Evolutionary conservation across 73 alveolate species (phyloP).

Genomic region (Paramecium sexaurelia): DNA sequence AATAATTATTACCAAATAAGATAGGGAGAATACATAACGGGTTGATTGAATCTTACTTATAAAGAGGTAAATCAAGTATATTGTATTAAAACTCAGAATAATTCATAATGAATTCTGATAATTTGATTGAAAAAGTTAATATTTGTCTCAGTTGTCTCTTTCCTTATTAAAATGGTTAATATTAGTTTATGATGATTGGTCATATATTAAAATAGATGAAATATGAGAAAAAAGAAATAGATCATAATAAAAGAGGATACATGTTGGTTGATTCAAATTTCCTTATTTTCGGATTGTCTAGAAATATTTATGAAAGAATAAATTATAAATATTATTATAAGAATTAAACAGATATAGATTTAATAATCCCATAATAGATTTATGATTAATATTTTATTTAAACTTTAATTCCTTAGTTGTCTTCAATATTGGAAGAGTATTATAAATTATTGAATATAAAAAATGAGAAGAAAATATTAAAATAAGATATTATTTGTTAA

Average conservation of each 20-base stretch:
- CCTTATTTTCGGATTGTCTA: not conserved
- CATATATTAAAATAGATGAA: not conserved
- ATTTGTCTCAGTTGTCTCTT: not conserved
- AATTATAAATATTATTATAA: not conserved
- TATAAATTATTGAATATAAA: not conserved
- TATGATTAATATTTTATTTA: not conserved
- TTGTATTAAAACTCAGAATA: not conserved
- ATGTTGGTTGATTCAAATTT: not conserved
- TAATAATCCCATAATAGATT: not conserved
- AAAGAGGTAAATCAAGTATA: not conserved
- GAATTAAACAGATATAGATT: not conserved
- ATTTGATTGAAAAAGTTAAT: not conserved
- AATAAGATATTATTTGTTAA: not conserved
- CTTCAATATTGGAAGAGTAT: not conserved
- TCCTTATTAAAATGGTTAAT: not conserved
- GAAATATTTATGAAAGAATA: conserved; percentile 18
- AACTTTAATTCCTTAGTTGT: not conserved
- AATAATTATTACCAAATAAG: not conserved
- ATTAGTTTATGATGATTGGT: not conserved
- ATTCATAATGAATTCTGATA: not conserved
- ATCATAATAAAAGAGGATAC: not conserved
- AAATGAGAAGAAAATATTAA: not conserved
- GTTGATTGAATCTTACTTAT: not conserved
- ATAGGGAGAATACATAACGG: conserved; percentile 23
- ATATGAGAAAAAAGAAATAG: not conserved